Evolutionary conservation across 176 grass and related monocot species (phyloP), one percentile per base, ranked within the genome.

Genomic region (Cenchrus fungigraminus): DNA sequence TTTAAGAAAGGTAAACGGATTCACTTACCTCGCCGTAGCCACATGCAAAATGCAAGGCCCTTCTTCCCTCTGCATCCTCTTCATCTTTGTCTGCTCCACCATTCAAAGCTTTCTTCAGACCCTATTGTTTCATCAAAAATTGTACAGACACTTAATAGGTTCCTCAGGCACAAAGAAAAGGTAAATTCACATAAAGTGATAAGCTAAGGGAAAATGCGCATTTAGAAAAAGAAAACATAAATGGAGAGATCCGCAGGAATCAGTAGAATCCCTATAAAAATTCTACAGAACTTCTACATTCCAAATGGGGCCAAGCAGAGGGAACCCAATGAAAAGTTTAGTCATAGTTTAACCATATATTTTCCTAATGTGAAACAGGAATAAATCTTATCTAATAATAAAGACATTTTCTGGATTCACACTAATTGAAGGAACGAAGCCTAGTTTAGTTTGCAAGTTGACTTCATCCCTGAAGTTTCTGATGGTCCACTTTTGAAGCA

Each of bases 21-120:
- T 31, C 55, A 71, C 79, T 71, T 83, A 98, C 96, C 91, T 98
- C 96, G 31, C 93, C 91, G 67, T 98, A 98, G 12, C 96, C 96
- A 94, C 96, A 98, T 81, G 96, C 93, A 98, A 98, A 98, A 94
- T 98, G 96, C 64, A 98, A 95, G 77, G 96, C 93, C 85, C 93
- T 92, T 82, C 96, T 92, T 74, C 93, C 93, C 83, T 98, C 96
- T 1, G 84, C 82, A 55, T 98, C 96, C 73, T 98, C 96, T 81
- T 95, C 93, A 86, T 98, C 91, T 84, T 92, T 95, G 83, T 95
- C 81, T 83, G 85, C 86, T 79, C 96, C 93, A 90, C 73, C 86
- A 28, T 95, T 87, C 67, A 98, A 86, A 77, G 93, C 93, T 85
- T 94, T 95, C 89, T 98, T 94, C 81, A 98, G 87, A 51, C 80